These are phyloP conservation scores for Exobasidium cylindrosporum DNA, from an alignment of 1,284 basidiomycete species.

Conservation along the genomic window DNA sequence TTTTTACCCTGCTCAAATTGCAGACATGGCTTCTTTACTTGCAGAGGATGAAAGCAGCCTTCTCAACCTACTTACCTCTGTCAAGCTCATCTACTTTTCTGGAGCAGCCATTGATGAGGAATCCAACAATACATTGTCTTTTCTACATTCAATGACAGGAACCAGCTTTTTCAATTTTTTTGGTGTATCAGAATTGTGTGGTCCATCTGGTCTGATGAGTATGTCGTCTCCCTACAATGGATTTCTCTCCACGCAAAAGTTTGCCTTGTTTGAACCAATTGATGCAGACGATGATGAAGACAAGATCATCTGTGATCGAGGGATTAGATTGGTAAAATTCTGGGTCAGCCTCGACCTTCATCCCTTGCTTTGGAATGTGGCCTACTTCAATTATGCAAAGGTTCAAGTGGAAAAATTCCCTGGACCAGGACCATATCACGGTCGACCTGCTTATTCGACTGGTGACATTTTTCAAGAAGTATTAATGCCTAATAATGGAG, in stretches of 20 bases:
- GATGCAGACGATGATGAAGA: neutral
- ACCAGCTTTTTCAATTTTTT: too few relatives aligned
- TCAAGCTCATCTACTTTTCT: too few relatives aligned
- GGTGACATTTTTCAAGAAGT: neutral
- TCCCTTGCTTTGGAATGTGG: neutral
- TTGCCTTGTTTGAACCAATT: neutral
- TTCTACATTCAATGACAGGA: too few relatives aligned
- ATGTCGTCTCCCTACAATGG: neutral
- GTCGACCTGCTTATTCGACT: neutral
- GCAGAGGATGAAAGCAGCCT: too few relatives aligned
- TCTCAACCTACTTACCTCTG: too few relatives aligned
- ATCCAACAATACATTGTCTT: too few relatives aligned
- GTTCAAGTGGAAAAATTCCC: neutral
- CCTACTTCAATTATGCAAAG: neutral
- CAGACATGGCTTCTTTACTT: too few relatives aligned
- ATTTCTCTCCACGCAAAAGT: neutral
- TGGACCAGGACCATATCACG: neutral
- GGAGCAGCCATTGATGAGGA: too few relatives aligned
- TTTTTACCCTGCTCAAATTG: neutral
- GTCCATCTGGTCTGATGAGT: neutral
- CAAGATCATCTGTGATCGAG: too few relatives aligned
- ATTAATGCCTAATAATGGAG: neutral
- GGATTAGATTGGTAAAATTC: neutral
- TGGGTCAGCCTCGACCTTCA: neutral
- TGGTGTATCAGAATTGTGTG: neutral